Base-by-base conservation (phyloP, 768 basidiomycete genomes). In the Tylopilus plumbeoviolaceoides region DNA sequence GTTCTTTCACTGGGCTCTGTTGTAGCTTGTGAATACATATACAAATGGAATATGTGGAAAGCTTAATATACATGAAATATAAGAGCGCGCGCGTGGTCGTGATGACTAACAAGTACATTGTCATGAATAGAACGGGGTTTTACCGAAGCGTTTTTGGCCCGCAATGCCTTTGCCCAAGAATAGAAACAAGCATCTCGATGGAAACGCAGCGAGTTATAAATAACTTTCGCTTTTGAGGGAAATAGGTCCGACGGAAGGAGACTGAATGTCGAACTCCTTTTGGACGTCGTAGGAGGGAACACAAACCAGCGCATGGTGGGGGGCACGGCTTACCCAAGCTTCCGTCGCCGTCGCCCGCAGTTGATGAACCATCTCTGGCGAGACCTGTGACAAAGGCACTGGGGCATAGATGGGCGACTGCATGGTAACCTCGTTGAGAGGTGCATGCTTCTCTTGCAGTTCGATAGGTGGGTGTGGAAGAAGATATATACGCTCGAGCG, bases 401-500 rank as follows among this genome's bases (percentile, higher is more conserved):
- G 86, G 85, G n/a, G 85, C 83, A 62, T 89, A 90, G n/a, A 90
- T 55, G 5, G 59, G 48, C 4, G 57, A 54, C n/a, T 55, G 52
- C 50, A 44, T 33, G 41, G 27, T 33, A 21, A 31, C 23, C 43
- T 54, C 55, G 31, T 48, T 33, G 25, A 2, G 25, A 20, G 51
- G 23, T 5, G 50, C 48, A 35, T 21, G 44, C 17, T 60, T 51
- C 40, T 55, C 39, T 52, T 53, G 28, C 44, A 23, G 6, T 55
- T 46, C 40, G 52, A 50, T 30, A 12, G 66, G 44, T 12, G 66
- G 56, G 17, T 64, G 56, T 0, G 73, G 85, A 1, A 88, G 75
- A 21, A 90, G 76, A 63, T 79, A 82, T 56, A 90, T 82, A 52
- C 83, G 82, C 54, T 84, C 83, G 38, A 81, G 61, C 5, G 73